Conservation (phyloP, 805 yeast species). For the Saccharomycopsis javanensis region DNA sequence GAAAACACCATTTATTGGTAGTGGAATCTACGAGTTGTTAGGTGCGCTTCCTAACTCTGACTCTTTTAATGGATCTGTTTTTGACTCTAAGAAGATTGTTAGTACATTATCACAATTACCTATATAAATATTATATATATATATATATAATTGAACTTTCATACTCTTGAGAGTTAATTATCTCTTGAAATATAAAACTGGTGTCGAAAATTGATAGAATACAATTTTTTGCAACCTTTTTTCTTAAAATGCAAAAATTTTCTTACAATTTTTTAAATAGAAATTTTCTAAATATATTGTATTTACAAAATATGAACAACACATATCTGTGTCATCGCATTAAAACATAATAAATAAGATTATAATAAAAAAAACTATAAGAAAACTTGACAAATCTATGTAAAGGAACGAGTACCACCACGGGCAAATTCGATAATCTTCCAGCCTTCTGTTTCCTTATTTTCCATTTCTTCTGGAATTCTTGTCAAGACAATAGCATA, state of each 20-base stretch:
- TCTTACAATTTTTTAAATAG: too few species aligned
- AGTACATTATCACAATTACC: constrained; percentile 18
- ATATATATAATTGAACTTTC: too few species aligned
- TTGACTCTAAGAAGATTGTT: constrained; percentile 46
- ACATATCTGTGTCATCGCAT: background rate
- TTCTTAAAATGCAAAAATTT: too few species aligned
- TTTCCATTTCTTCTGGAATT: constrained; percentile 82
- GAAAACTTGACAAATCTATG: background rate
- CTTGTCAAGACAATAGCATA: constrained; percentile 95
- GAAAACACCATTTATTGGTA: constrained; percentile 26
- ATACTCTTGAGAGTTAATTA: too few species aligned
- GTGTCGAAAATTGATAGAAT: too few species aligned
- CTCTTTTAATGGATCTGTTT: constrained; percentile 43
- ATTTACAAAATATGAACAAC: background rate
- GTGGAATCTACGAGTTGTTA: constrained; percentile 40
- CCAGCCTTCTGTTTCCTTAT: constrained; percentile 95
- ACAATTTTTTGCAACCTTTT: too few species aligned
- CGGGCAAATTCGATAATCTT: constrained; percentile 88
- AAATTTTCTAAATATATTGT: background rate
- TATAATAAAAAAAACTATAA: background rate
- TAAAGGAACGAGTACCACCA: constrained; percentile 33
- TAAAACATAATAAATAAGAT: too few species aligned
- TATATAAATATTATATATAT: background rate
- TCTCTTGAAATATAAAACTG: too few species aligned
- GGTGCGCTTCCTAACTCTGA: constrained; percentile 53